Conservation (phyloP, 306 rosid genomes). For the Cicer yamashitae region DNA sequence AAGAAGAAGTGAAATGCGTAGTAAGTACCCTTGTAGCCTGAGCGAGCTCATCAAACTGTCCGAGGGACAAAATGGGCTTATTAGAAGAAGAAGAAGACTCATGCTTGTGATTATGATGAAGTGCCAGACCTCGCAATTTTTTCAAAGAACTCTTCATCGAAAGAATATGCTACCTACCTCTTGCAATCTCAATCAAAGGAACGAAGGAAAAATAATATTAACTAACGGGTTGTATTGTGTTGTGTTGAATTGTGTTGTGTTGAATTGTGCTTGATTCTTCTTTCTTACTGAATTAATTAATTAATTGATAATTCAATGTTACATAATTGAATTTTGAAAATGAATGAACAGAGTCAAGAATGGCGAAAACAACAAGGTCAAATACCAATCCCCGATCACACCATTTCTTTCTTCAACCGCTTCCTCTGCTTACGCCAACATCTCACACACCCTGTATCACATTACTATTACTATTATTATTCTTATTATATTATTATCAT, state of each 20-base stretch:
- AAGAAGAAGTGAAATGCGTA: too few relatives aligned
- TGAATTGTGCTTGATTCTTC: too few relatives aligned
- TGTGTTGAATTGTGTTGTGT: too few relatives aligned
- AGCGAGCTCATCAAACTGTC: constrained; percentile 86
- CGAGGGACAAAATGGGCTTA: constrained; percentile 59
- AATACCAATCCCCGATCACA: too few relatives aligned
- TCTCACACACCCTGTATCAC: neutral
- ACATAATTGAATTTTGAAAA: neutral
- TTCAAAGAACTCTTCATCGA: constrained; percentile 75
- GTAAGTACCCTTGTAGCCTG: constrained; percentile 73
- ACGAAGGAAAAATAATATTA: too few relatives aligned
- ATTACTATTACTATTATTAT: too few relatives aligned
- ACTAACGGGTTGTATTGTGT: too few relatives aligned
- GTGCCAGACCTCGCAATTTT: constrained; percentile 79
- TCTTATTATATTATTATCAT: too few relatives aligned
- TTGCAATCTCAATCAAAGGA: too few relatives aligned
- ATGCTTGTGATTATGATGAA: constrained; percentile 66
- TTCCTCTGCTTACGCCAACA: constrained; percentile 46
- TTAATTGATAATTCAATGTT: neutral
- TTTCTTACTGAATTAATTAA: neutral
- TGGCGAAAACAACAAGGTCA: neutral
- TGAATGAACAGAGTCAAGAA: neutral
- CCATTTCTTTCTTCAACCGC: constrained; percentile 43
- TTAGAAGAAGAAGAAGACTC: neutral
- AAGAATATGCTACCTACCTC: too few relatives aligned